Percentiles rank a stretch among this genome's conserved stretches.
phyloP scores from a whole-genome alignment of 352 stramenopile genomes.

The Globisporangium solare region DNA sequence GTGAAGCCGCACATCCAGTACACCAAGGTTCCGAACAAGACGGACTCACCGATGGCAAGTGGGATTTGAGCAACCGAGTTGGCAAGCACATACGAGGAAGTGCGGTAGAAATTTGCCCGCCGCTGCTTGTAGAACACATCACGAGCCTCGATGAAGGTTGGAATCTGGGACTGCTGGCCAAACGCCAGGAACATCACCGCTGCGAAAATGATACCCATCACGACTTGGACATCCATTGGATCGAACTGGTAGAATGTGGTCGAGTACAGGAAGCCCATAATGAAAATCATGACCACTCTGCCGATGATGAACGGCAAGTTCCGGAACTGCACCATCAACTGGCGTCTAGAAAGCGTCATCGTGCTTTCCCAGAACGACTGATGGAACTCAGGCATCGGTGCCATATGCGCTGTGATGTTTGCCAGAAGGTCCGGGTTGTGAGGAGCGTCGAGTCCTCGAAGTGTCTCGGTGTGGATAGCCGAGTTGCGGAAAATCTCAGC shows the following conservation, averaged over 20 bases:
- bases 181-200: not conserved
- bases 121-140: constrained; percentile 9
- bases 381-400: constrained; percentile 35
- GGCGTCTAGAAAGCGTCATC: constrained; percentile 32
- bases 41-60: not conserved
- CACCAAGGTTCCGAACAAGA: constrained; percentile 67
- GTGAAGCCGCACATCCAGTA: constrained; percentile 83
- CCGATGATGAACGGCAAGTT: constrained; percentile 43
- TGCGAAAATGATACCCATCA: not conserved
- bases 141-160: constrained; percentile 3
- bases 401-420: constrained; percentile 25
- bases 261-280: constrained; percentile 35
- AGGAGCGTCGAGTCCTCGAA: constrained; percentile 22
- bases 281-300: constrained; percentile 31
- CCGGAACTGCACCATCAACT: constrained; percentile 54
- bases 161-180: constrained; percentile 2
- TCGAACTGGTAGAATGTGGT: constrained; percentile 40
- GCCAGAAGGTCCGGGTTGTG: constrained; percentile 20
- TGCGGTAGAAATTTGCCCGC: constrained; percentile 2
- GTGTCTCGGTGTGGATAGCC: constrained; percentile 25
- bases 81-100: constrained; percentile 2
- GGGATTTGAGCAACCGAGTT: constrained; percentile 5
- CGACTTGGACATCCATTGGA: not conserved
- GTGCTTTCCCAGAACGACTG: constrained; percentile 35
- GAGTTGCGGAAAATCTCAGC: constrained; percentile 28